Evolutionary conservation across 306 rosid genomes (phyloP).

Genomic region (Hippophae tibetana): DNA sequence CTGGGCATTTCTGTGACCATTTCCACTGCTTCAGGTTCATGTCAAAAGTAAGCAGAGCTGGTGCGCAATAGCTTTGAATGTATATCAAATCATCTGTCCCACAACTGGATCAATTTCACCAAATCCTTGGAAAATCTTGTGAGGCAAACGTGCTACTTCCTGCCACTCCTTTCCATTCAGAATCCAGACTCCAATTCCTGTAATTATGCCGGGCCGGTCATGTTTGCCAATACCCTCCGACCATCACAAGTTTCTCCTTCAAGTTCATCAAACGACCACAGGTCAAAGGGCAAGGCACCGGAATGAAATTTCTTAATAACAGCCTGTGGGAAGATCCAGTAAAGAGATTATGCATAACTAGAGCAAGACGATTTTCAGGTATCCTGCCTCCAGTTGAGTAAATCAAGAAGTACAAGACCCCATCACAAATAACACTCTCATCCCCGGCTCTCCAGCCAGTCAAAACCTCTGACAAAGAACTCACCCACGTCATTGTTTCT

Average conservation of each 20-base stretch:
- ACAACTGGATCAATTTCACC: constrained; percentile 87
- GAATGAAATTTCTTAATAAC: constrained; percentile 54
- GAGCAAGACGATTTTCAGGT: constrained; percentile 57
- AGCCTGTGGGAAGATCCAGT: constrained; percentile 31
- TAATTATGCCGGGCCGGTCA: constrained; percentile 74
- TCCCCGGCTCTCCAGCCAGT: constrained; percentile 94
- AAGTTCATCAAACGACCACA: constrained; percentile 92
- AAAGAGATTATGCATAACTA: constrained; percentile 48
- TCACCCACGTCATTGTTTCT: constrained; percentile 43
- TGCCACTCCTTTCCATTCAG: constrained; percentile 66
- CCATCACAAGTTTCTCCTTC: constrained; percentile 91
- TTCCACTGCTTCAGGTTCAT: constrained; percentile 65
- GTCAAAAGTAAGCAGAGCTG: constrained; percentile 72
- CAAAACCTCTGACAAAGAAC: constrained; percentile 61
- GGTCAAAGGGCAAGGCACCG: constrained; percentile 71
- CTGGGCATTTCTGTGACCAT: constrained; percentile 94
- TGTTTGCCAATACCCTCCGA: constrained; percentile 86
- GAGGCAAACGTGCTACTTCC: constrained; percentile 80
- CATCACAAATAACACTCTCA: constrained; percentile 81
- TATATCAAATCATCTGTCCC: constrained; percentile 72
- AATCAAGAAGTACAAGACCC: constrained; percentile 65
- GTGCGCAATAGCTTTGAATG: constrained; percentile 91
- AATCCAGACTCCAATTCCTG: constrained; percentile 94
- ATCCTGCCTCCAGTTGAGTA: constrained; percentile 62
- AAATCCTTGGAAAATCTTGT: constrained; percentile 85